Evolutionary conservation across 2,329 filamentous ascomycete species (phyloP).

Genomic region (Westerdykella ornata): DNA sequence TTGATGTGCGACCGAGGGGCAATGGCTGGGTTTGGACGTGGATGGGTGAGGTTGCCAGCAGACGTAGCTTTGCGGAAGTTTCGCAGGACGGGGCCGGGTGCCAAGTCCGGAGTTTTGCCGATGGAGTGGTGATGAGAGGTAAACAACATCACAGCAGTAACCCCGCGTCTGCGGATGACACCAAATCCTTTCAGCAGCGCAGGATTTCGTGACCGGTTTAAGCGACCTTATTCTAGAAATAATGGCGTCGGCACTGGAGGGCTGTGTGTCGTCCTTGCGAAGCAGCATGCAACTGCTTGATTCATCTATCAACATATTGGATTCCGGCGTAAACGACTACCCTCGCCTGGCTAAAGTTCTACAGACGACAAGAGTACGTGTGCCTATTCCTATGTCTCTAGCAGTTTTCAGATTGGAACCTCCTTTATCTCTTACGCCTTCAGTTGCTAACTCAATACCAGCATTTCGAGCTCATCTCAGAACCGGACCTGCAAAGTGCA

Average conservation of each 20-base stretch:
- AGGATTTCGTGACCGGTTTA: not conserved
- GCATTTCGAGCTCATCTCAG: conserved; percentile 91
- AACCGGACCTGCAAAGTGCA: conserved; percentile 71
- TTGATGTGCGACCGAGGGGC: conserved; percentile 27
- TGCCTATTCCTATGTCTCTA: not conserved
- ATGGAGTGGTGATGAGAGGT: not conserved
- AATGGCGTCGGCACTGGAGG: conserved; percentile 45
- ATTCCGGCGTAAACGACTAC: conserved; percentile 57
- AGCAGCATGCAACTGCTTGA: conserved; percentile 57
- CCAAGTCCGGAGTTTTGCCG: conserved; percentile 18
- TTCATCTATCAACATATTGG: conserved; percentile 57
- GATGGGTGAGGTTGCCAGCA: conserved; percentile 26
- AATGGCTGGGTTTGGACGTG: conserved; percentile 25
- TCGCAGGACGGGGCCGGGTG: conserved; percentile 12
- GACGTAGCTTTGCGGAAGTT: conserved; percentile 13
- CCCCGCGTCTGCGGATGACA: not conserved
- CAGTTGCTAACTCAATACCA: conserved; percentile 32
- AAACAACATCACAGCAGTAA: not conserved
- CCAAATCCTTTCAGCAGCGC: not conserved
- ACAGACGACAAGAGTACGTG: conserved; percentile 53
- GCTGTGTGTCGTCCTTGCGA: conserved; percentile 55
- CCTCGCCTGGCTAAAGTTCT: conserved; percentile 57
- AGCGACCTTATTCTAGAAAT: not conserved
- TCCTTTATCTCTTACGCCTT: not conserved
- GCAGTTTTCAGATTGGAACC: not conserved